These are phyloP conservation scores for Rutidosis leptorrhynchoides DNA, from an alignment of 129 eudicot genomes.

Conservation along the genomic window DNA sequence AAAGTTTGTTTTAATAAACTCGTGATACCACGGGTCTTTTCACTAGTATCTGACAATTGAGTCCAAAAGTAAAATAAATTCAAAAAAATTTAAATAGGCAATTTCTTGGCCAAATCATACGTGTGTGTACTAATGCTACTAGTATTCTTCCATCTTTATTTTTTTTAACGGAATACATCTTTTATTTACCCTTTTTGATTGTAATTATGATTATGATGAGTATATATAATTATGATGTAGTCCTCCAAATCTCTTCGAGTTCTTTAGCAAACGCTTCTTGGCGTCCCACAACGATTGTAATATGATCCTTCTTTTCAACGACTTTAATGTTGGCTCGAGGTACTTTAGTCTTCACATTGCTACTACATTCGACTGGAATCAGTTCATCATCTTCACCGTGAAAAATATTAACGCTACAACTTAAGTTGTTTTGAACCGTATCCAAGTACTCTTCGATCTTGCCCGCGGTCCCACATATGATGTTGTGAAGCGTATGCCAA, in stretches of 20 bases:
- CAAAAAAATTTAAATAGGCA: slow-evolving; percentile 23
- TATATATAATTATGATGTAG: neutral
- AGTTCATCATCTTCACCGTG: slow-evolving; percentile 91
- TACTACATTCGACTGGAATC: slow-evolving; percentile 85
- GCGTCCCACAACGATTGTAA: slow-evolving; percentile 86
- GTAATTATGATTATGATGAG: too few relatives aligned
- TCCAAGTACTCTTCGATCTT: slow-evolving; percentile 76
- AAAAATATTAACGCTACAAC: slow-evolving; percentile 56
- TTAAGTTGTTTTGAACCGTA: slow-evolving; percentile 42
- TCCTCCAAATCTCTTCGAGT: slow-evolving; percentile 85
- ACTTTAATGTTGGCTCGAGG: slow-evolving; percentile 79
- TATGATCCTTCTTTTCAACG: slow-evolving; percentile 72
- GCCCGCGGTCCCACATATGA: slow-evolving; percentile 85
- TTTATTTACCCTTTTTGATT: slow-evolving; percentile 27
- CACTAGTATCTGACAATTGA: too few relatives aligned
- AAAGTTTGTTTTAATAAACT: too few relatives aligned
- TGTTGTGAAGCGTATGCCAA: slow-evolving; percentile 98
- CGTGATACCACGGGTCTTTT: too few relatives aligned
- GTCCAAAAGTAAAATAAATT: slow-evolving; percentile 1
- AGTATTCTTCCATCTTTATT: slow-evolving; percentile 28
- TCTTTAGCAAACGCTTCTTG: slow-evolving; percentile 85
- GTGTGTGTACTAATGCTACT: slow-evolving; percentile 14
- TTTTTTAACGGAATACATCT: slow-evolving; percentile 14
- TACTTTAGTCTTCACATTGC: slow-evolving; percentile 58
- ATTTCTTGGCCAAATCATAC: slow-evolving; percentile 19